Evolutionary conservation across 1,139 yeast species (phyloP).

Genomic region (Pichia cactophila): DNA sequence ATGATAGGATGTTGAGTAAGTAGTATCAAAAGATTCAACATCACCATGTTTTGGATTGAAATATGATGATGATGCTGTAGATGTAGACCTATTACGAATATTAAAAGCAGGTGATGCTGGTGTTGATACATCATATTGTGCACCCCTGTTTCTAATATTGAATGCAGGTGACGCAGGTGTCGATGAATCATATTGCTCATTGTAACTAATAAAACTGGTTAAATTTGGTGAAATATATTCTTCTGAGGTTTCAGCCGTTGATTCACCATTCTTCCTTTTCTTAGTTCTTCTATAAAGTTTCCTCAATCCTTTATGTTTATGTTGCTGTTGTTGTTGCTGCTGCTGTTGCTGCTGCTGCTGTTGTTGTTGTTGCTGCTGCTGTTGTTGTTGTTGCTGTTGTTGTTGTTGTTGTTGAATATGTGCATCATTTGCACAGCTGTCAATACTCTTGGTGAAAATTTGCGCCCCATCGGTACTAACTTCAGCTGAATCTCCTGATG

Average conservation of each 20-base stretch:
- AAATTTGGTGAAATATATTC: background rate
- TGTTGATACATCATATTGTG: background rate
- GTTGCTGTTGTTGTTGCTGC: background rate
- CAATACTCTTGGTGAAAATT: background rate
- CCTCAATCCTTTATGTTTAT: constrained; percentile 1
- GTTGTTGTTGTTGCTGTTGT: background rate
- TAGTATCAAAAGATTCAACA: constrained; percentile 10
- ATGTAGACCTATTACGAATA: constrained; percentile 5
- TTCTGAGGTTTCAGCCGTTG: background rate
- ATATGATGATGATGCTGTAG: constrained; percentile 3
- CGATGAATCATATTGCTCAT: background rate
- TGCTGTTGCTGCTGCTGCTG: background rate
- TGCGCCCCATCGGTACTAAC: background rate
- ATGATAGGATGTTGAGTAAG: constrained; percentile 9
- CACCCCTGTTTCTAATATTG: too few relatives aligned
- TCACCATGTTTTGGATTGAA: background rate
- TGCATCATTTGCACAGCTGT: background rate
- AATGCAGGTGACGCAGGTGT: background rate
- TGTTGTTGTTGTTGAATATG: background rate
- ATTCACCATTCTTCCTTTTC: background rate
- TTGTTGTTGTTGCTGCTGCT: background rate
- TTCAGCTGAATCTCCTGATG: background rate
- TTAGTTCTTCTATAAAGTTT: constrained; percentile 4
- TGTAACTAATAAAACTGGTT: background rate
- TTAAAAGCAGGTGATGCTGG: background rate